phyloP scores from a whole-genome alignment of 805 yeast species.

The Cyberlindnera galapagoensis region DNA sequence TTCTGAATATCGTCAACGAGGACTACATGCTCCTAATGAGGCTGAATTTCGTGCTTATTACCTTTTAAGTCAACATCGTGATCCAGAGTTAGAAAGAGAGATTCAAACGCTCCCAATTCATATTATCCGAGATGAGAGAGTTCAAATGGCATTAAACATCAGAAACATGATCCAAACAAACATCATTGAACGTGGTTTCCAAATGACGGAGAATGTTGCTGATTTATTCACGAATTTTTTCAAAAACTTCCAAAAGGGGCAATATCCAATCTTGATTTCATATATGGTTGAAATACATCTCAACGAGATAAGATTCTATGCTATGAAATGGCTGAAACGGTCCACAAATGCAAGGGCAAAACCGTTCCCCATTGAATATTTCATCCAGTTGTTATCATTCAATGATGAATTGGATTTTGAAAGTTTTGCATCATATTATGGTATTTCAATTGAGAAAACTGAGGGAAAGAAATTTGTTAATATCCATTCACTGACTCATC shows the following conservation, averaged over 20 bases:
- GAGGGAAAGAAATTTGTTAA: conserved; percentile 34
- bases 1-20: conserved; percentile 65
- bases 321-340: conserved; percentile 58
- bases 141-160: conserved; percentile 68
- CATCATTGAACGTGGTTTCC: conserved; percentile 46
- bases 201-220: conserved; percentile 48
- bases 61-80: conserved; percentile 69
- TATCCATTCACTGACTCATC: conserved; percentile 34
- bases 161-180: conserved; percentile 61
- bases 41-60: conserved; percentile 92
- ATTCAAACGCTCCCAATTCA: conserved; percentile 58
- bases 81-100: conserved; percentile 77
- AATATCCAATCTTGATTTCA: conserved; percentile 60
- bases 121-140: conserved; percentile 45
- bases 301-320: conserved; percentile 71
- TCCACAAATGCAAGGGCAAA: conserved; percentile 67
- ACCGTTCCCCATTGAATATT: conserved; percentile 45
- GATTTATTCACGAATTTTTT: conserved; percentile 63
- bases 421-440: conserved; percentile 59
- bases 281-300: conserved; percentile 76
- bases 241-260: conserved; percentile 39
- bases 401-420: conserved; percentile 48
- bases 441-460: conserved; percentile 36
- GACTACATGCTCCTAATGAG: conserved; percentile 71
- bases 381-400: conserved; percentile 56